A percentile compares a stretch with the other conserved stretches of the same genome.
These are phyloP conservation scores for Pulveroboletus frians DNA, from an alignment of 768 basidiomycete species.

Conservation along the genomic window DNA sequence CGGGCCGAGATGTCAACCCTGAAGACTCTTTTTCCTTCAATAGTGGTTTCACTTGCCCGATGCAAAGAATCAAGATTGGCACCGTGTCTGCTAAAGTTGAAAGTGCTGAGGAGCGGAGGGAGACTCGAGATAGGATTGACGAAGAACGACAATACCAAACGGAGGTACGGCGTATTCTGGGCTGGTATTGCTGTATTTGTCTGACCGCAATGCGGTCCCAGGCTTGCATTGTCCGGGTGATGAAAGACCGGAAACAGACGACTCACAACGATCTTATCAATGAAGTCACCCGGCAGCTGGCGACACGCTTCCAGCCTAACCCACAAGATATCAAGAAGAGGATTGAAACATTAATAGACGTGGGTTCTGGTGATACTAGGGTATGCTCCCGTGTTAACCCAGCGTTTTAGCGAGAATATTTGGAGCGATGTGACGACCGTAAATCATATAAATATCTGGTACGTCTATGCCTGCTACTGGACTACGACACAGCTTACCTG, in stretches of 20 bases:
- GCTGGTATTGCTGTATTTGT: background rate
- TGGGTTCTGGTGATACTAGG: slow-evolving; percentile 31
- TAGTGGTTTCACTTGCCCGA: slow-evolving; percentile 64
- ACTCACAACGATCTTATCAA: slow-evolving; percentile 82
- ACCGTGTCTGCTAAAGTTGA: slow-evolving; percentile 88
- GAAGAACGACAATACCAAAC: slow-evolving; percentile 87
- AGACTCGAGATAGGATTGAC: slow-evolving; percentile 85
- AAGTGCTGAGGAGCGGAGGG: slow-evolving; percentile 77
- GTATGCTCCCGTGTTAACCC: background rate
- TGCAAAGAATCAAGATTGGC: slow-evolving; percentile 90
- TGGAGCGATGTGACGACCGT: slow-evolving; percentile 84
- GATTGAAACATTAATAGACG: slow-evolving; percentile 91
- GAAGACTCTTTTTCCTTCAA: slow-evolving; percentile 91
- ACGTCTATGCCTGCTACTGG: slow-evolving; percentile 2
- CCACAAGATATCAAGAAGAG: slow-evolving; percentile 87
- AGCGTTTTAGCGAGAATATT: slow-evolving; percentile 73
- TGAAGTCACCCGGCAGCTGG: slow-evolving; percentile 84
- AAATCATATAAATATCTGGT: slow-evolving; percentile 84
- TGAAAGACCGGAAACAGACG: slow-evolving; percentile 94
- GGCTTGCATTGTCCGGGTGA: slow-evolving; percentile 96
- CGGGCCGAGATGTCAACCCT: slow-evolving; percentile 72
- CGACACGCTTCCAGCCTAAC: slow-evolving; percentile 80
- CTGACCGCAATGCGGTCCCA: slow-evolving; percentile 31
- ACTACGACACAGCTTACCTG: slow-evolving; percentile 4
- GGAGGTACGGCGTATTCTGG: slow-evolving; percentile 51